phyloP scores from a whole-genome alignment of 176 grass and related monocot species.

The Olyra latifolia region DNA sequence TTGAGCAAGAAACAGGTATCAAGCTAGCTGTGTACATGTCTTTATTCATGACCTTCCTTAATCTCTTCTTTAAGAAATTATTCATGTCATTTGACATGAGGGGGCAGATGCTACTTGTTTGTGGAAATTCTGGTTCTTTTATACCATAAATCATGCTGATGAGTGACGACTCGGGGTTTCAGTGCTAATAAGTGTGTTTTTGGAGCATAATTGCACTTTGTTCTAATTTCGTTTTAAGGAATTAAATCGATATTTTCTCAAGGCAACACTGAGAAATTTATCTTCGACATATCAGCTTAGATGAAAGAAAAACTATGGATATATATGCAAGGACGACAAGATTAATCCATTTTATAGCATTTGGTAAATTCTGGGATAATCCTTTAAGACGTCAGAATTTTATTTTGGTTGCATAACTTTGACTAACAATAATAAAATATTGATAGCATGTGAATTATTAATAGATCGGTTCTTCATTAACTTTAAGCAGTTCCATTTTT shows the following conservation, averaged over 20 bases:
- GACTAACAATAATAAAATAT: background rate
- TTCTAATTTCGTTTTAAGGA: background rate
- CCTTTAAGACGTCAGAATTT: constrained; percentile 1
- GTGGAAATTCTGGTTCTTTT: background rate
- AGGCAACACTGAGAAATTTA: constrained; percentile 7
- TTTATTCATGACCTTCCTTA: constrained; percentile 26
- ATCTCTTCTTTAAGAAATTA: constrained; percentile 1
- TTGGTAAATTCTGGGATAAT: constrained; percentile 19
- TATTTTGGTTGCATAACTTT: background rate
- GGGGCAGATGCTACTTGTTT: background rate
- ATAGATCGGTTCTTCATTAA: background rate
- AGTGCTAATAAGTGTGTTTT: constrained; percentile 6
- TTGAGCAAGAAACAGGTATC: constrained; percentile 94
- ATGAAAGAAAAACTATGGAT: constrained; percentile 13
- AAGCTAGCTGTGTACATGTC: background rate
- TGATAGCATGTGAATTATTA: background rate
- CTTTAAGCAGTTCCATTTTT: background rate
- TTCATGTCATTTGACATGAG: background rate
- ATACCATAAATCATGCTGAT: constrained; percentile 23
- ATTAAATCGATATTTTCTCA: background rate
- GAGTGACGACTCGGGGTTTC: constrained; percentile 8
- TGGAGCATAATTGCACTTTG: background rate
- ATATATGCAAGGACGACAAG: background rate
- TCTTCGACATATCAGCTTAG: background rate
- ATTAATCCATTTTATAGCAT: constrained; percentile 20